Base-by-base conservation (phyloP, 2,329 filamentous ascomycete genomes). In the Leptodontidium sp. region DNA sequence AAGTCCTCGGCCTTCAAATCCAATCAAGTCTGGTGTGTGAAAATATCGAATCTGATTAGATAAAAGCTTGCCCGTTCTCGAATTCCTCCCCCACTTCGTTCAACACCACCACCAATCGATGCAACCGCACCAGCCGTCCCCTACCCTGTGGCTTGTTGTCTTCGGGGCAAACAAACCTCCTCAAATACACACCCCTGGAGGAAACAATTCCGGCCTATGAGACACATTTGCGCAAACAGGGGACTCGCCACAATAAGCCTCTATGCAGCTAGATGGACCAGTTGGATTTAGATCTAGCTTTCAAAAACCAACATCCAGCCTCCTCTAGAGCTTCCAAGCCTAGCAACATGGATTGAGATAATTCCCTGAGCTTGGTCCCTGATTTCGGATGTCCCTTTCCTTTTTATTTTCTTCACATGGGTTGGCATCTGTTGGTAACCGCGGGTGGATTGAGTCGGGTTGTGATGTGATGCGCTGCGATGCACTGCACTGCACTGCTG, bases 1-100 rank as follows among this genome's bases (percentile, higher is more conserved):
- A 59, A 9, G 47, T 26, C 40, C 21, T 45, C 57, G 38, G 57
- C 38, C 38, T 15, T 7, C 6, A 59, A 11, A 45, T 45, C 38
- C 38, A 17, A 45, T 59, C 35, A n/a, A 45, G 57, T 45, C 57
- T 59, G 57, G 38, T 38, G 53, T 40, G 55, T 43, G 57, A 45
- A 59, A 59, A 59, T 45, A 26, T 59, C 38, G 21, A 45, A 59
- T 59, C 57, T 59, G 57, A 59, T 59, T 59, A 59, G 57, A 59
- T 59, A 59, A 59, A 43, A 59, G 14, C n/a, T 45, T 58, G 6
- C 53, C 49, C 32, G 53, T 21, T 40, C 26, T 17, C 7, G n/a
- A 24, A 15, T 5, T 5, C n/a, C 21, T 43, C 21, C 57, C 53
- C 38, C 57, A 59, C 57, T 43, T 43, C n/a, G 21, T 17, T 29